Conservation (phyloP, 2,329 filamentous ascomycete genomes). For the Karstenula rhodostoma region DNA sequence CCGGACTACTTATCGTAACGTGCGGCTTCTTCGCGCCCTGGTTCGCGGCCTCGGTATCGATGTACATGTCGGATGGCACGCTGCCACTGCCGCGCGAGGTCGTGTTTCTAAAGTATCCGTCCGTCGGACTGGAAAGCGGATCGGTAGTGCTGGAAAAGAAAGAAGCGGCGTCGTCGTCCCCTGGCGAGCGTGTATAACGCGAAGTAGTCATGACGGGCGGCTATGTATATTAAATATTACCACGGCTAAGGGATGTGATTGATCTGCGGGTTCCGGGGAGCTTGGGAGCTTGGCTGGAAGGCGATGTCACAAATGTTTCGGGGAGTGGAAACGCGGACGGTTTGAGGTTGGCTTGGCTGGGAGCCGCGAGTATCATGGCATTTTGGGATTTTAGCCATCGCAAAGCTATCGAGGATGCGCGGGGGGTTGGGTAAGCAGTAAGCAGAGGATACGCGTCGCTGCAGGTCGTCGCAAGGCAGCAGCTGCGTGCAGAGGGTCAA, state of each 20-base stretch:
- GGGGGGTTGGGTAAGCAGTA: not conserved
- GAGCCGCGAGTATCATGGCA: not conserved
- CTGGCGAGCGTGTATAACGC: not conserved
- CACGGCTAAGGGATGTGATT: slow-evolving; percentile 1
- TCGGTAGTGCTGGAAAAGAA: slow-evolving; percentile 13
- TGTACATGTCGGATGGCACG: slow-evolving; percentile 34
- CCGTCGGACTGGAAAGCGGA: slow-evolving; percentile 11
- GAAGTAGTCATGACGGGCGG: slow-evolving; percentile 11
- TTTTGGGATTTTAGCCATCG: slow-evolving; percentile 1
- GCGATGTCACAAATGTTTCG: slow-evolving; percentile 22
- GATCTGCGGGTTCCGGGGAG: slow-evolving; percentile 15
- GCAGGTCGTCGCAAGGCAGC: slow-evolving; percentile 8
- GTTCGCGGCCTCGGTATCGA: slow-evolving; percentile 45
- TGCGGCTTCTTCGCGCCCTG: slow-evolving; percentile 30
- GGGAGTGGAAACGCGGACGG: slow-evolving; percentile 18
- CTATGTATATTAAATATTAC: slow-evolving; percentile 1
- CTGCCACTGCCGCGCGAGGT: not conserved
- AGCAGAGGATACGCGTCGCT: slow-evolving; percentile 10
- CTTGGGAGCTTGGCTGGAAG: slow-evolving; percentile 9
- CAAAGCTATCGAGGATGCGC: not conserved
- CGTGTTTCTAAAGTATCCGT: slow-evolving; percentile 14
- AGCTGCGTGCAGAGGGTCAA: not conserved
- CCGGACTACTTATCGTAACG: slow-evolving; percentile 21
- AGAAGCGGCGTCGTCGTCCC: slow-evolving; percentile 11
- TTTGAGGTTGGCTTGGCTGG: slow-evolving; percentile 19